Conservation (phyloP, 352 stramenopile genomes). For the Phytophthora multivora region DNA sequence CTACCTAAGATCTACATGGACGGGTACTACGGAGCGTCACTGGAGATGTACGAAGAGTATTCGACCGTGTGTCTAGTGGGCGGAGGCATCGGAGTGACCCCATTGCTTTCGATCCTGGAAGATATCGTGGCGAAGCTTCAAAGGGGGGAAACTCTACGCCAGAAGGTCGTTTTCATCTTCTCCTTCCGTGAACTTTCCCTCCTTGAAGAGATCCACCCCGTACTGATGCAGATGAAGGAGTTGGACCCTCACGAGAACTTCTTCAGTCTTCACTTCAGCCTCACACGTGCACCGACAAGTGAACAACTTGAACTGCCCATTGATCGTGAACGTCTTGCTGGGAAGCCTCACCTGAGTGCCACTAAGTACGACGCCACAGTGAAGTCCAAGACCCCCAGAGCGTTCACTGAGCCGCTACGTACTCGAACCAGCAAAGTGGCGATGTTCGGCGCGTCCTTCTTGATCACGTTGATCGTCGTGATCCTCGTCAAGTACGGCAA, state of each 20-base stretch:
- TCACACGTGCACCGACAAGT: constrained; percentile 29
- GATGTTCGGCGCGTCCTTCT: constrained; percentile 28
- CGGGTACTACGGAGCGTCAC: constrained; percentile 53
- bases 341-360: constrained; percentile 4
- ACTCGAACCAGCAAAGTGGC: constrained; percentile 21
- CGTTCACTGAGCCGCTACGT: constrained; percentile 39
- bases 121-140: constrained; percentile 36
- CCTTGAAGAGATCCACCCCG: constrained; percentile 44
- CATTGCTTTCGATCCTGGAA: constrained; percentile 53
- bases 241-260: constrained; percentile 29
- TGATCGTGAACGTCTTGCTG: constrained; percentile 24
- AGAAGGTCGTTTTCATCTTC: constrained; percentile 48
- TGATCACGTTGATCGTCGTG: constrained; percentile 31
- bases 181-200: constrained; percentile 45
- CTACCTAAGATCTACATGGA: constrained; percentile 51
- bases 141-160: constrained; percentile 2
- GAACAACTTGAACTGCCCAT: constrained; percentile 20
- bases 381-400: constrained; percentile 6
- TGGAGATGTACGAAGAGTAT: constrained; percentile 46
- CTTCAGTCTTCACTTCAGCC: constrained; percentile 35
- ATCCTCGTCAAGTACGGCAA: constrained; percentile 29
- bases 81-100: constrained; percentile 52
- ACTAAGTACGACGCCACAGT: constrained; percentile 10
- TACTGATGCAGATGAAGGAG: constrained; percentile 31
- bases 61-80: constrained; percentile 44